phyloP scores from a whole-genome alignment of 495 filamentous ascomycete species.

The Podospora tetraspora region DNA sequence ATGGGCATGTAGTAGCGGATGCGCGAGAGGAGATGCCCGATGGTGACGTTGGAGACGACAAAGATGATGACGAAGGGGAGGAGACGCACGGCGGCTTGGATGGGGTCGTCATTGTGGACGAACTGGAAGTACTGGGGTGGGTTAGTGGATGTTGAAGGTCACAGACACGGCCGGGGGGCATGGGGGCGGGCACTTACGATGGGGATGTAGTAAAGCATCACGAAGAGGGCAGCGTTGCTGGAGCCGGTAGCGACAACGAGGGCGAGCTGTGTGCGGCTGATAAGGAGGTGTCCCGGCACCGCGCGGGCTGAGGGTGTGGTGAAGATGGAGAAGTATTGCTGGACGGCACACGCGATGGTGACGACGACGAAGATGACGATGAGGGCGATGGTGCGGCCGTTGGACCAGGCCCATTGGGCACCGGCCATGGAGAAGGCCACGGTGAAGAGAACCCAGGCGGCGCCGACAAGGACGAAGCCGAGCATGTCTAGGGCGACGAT shows the following conservation, averaged over 20 bases:
- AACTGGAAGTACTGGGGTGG: slow-evolving; percentile 52
- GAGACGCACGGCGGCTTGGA: slow-evolving; percentile 50
- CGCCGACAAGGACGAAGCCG: slow-evolving; percentile 41
- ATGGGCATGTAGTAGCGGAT: slow-evolving; percentile 55
- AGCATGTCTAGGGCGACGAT: slow-evolving; percentile 42
- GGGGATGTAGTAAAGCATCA: slow-evolving; percentile 47
- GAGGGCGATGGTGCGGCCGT: slow-evolving; percentile 47
- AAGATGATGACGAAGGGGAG: slow-evolving; percentile 53
- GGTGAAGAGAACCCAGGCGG: slow-evolving; percentile 37
- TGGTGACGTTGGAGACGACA: slow-evolving; percentile 42
- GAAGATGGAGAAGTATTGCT: slow-evolving; percentile 49
- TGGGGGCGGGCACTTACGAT: slow-evolving; percentile 18
- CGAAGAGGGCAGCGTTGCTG: slow-evolving; percentile 32
- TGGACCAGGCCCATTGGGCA: slow-evolving; percentile 47
- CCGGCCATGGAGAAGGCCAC: slow-evolving; percentile 56
- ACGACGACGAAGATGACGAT: slow-evolving; percentile 50
- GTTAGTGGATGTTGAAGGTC: background rate
- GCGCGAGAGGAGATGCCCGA: slow-evolving; percentile 48
- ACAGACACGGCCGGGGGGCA: background rate
- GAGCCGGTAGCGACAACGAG: slow-evolving; percentile 39
- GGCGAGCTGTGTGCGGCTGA: slow-evolving; percentile 38
- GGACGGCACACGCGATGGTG: slow-evolving; percentile 42
- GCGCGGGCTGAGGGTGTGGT: slow-evolving; percentile 45
- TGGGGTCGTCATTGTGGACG: slow-evolving; percentile 42
- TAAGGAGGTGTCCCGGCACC: slow-evolving; percentile 51